Evolutionary conservation across 164 flowering plant species (phyloP).

Genomic region (Sextonia rubra): DNA sequence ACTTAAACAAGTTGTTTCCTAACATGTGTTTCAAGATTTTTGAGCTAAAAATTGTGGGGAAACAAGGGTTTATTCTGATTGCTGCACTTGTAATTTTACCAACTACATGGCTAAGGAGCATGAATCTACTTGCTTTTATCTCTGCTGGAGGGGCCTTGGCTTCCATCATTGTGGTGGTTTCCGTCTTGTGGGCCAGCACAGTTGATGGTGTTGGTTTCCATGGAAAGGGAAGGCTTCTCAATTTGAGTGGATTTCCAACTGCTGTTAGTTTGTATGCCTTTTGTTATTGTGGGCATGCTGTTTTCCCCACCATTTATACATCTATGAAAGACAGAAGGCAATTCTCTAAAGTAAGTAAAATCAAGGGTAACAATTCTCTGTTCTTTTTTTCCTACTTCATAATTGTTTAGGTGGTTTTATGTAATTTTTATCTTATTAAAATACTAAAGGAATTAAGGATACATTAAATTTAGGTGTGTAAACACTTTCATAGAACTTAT

Average conservation of each 20-base stretch:
- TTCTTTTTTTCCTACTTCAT: background rate
- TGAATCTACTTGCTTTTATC: slow-evolving; percentile 49
- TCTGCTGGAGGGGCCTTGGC: slow-evolving; percentile 78
- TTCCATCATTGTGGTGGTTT: slow-evolving; percentile 39
- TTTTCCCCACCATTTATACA: slow-evolving; percentile 71
- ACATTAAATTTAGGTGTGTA: slow-evolving; percentile 45
- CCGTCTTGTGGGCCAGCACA: slow-evolving; percentile 51
- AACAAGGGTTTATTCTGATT: slow-evolving; percentile 35
- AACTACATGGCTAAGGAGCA: slow-evolving; percentile 46
- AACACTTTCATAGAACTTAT: slow-evolving; percentile 47
- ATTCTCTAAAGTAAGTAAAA: slow-evolving; percentile 52
- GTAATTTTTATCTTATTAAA: too few relatives aligned
- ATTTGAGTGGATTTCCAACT: slow-evolving; percentile 61
- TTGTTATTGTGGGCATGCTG: slow-evolving; percentile 81
- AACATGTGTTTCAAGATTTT: slow-evolving; percentile 9
- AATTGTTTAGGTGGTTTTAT: background rate
- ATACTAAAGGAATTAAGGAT: too few relatives aligned
- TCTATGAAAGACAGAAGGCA: slow-evolving; percentile 62
- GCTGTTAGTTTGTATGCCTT: slow-evolving; percentile 64
- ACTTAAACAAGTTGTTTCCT: slow-evolving; percentile 57
- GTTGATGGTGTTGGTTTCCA: slow-evolving; percentile 66
- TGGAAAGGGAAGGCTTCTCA: slow-evolving; percentile 33
- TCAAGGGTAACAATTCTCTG: background rate
- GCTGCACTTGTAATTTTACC: slow-evolving; percentile 63
- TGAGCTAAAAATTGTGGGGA: slow-evolving; percentile 16